Evolutionary conservation across 805 yeast genomes (phyloP), one percentile per base, ranked within the genome.

Genomic region (Cyberlindnera euphorbiae): DNA sequence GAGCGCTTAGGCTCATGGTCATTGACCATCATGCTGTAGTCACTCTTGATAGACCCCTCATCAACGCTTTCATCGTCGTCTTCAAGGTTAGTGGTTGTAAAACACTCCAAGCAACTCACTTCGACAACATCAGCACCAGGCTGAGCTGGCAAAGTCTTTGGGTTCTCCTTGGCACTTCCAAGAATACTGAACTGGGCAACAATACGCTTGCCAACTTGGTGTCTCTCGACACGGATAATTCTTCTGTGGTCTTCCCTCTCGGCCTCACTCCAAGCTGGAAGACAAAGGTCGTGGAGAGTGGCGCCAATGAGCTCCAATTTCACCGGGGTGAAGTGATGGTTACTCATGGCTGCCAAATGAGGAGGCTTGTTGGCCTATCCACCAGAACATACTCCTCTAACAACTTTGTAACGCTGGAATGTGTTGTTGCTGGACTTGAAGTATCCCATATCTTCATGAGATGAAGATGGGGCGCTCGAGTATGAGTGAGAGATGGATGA

Each of bases 321-420:
- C 24, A 73, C 79, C n/a, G 78, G 77, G 4, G 60, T 44, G 47
- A 52, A 65, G 27, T 56, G 45, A 28, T 51, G 51, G 15, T 49
- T 45, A 8, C 59, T 49, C 7, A 62, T 44, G 19, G 59, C 54
- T 7, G 29, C 34, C 11, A 33, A 34, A 42, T 66, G 69, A 17
- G 82, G 82, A 3, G 82, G 81, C 36, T 71, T 65, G 1, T 78
- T 70, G 11, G 67, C 60, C 23, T 73, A 60, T 0, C 82, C 81
- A 15, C 82, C 82, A 4, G 79, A 74, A 22, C 74, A 68, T 6
- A 75, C 59, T 11, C 82, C 82, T 42, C 83, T 61, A 7, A 75
- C 63, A 5, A 77, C 68, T 24, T 71, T 63, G 46, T 62, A 72
- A 11, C 44, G 38, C 19, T 23, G 33, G 26, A 28, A 35, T 12